These are phyloP conservation scores for Amanita jacksonii DNA, from an alignment of 768 basidiomycete genomes.

Conservation along the genomic window DNA sequence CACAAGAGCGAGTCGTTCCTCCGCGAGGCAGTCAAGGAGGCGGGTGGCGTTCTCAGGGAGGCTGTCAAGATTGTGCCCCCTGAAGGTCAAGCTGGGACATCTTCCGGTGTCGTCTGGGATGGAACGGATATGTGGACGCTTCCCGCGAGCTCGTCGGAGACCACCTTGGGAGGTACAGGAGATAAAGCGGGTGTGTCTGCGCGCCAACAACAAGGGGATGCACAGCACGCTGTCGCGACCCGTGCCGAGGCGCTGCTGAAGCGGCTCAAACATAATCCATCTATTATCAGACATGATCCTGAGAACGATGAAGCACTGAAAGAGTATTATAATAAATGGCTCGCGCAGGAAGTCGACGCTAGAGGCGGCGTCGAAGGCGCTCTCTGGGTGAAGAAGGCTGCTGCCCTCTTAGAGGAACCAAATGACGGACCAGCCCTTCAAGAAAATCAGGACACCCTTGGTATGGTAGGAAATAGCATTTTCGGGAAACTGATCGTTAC, in stretches of 20 bases:
- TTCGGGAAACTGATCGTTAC: conserved; percentile 1
- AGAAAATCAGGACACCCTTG: conserved; percentile 44
- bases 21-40: conserved; percentile 67
- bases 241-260: conserved; percentile 71
- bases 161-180: conserved; percentile 8
- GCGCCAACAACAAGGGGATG: conserved; percentile 28
- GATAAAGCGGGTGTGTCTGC: conserved; percentile 15
- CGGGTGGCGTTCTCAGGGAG: conserved; percentile 73
- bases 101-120: conserved; percentile 58
- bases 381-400: conserved; percentile 45
- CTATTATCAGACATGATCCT: conserved; percentile 70
- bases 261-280: conserved; percentile 65
- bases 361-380: conserved; percentile 49
- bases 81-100: conserved; percentile 29
- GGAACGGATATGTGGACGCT: conserved; percentile 83
- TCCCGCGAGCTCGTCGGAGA: conserved; percentile 27
- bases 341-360: conserved; percentile 37
- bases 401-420: conserved; percentile 38
- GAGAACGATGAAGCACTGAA: conserved; percentile 46
- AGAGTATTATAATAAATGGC: conserved; percentile 51
- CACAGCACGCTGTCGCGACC: conserved; percentile 51
- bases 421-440: conserved; percentile 44
- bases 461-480: conserved; percentile 26
- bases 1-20: conserved; percentile 61
- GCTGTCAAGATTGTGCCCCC: conserved; percentile 92